A percentile compares a stretch with the other conserved stretches of the same genome.
phyloP scores from a whole-genome alignment of 2,329 filamentous ascomycete genomes.

The Epichloe uncinata region DNA sequence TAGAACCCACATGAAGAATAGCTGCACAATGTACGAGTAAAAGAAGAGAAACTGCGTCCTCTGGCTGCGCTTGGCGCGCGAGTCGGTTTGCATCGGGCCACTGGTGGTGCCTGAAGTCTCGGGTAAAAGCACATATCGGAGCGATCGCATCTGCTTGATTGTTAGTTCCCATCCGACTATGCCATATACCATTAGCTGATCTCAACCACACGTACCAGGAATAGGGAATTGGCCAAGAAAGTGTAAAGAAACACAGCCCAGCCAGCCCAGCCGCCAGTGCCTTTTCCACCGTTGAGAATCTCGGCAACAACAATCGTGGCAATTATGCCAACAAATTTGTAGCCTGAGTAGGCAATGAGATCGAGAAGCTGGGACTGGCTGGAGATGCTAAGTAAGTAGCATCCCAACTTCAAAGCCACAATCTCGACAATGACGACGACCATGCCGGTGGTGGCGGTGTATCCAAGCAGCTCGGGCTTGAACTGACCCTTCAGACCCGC shows the following conservation, averaged over 20 bases:
- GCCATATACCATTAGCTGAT: background rate
- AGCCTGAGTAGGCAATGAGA: conserved; percentile 89
- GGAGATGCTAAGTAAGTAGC: conserved; percentile 85
- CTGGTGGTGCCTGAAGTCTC: conserved; percentile 57
- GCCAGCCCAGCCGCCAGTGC: conserved; percentile 76
- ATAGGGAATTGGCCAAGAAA: conserved; percentile 88
- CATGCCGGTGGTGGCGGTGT: conserved; percentile 74
- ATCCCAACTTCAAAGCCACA: conserved; percentile 77
- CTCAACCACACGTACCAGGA: conserved; percentile 51
- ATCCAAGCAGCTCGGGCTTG: conserved; percentile 83
- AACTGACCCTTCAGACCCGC: conserved; percentile 85
- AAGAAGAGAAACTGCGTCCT: conserved; percentile 86
- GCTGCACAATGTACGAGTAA: conserved; percentile 88
- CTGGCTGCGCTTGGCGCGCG: conserved; percentile 72
- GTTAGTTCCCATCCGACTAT: background rate
- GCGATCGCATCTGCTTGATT: conserved; percentile 62
- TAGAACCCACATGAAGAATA: conserved; percentile 82
- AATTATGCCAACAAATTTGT: conserved; percentile 98
- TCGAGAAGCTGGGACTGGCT: conserved; percentile 91
- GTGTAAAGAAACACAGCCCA: conserved; percentile 87
- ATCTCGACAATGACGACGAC: conserved; percentile 81
- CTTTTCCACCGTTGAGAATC: conserved; percentile 61
- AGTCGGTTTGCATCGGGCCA: conserved; percentile 55
- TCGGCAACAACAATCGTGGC: conserved; percentile 71
- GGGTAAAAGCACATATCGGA: conserved; percentile 91